Percentiles rank a stretch among this genome's conserved stretches.
Conservation (phyloP, 2,329 filamentous ascomycete species). For the Fusarium pseudograminearum region DNA sequence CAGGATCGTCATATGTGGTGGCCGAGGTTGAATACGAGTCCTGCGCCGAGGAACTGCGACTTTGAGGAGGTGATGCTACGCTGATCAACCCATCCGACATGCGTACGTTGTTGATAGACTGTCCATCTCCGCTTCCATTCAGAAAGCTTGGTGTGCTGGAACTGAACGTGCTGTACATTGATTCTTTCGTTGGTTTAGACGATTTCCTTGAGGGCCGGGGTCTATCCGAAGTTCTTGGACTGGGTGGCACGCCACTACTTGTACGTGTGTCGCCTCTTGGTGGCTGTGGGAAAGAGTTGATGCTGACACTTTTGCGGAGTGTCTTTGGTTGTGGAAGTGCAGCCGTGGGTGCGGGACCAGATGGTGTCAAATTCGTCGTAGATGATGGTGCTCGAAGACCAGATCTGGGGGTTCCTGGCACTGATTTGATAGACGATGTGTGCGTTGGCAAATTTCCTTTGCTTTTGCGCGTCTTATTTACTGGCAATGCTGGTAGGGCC, state of each 20-base stretch:
- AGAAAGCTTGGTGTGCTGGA: constrained; percentile 76
- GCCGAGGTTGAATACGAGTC: constrained; percentile 92
- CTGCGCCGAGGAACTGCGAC: constrained; percentile 90
- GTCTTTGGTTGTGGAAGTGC: constrained; percentile 71
- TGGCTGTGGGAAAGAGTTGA: constrained; percentile 92
- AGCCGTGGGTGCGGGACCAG: constrained; percentile 65
- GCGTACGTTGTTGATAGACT: constrained; percentile 74
- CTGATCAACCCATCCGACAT: constrained; percentile 82
- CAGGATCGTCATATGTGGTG: constrained; percentile 86
- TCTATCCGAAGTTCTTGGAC: constrained; percentile 67
- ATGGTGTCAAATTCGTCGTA: constrained; percentile 62
- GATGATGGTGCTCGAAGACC: constrained; percentile 73
- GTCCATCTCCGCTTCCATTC: constrained; percentile 82
- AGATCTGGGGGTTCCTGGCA: constrained; percentile 66
- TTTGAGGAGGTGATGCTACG: constrained; percentile 85
- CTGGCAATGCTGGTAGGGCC: constrained; percentile 79
- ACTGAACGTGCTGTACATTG: constrained; percentile 62
- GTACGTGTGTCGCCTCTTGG: constrained; percentile 73
- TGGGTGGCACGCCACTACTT: constrained; percentile 71
- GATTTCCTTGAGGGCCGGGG: constrained; percentile 62
- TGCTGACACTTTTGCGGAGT: constrained; percentile 89
- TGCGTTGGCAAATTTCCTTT: constrained; percentile 61
- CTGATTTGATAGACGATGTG: constrained; percentile 52
- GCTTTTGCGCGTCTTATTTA: constrained; percentile 78
- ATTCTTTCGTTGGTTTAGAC: constrained; percentile 66